A percentile compares a stretch with the other conserved stretches of the same genome.
Conservation (phyloP, 306 rosid genomes). For the Corylus americana region DNA sequence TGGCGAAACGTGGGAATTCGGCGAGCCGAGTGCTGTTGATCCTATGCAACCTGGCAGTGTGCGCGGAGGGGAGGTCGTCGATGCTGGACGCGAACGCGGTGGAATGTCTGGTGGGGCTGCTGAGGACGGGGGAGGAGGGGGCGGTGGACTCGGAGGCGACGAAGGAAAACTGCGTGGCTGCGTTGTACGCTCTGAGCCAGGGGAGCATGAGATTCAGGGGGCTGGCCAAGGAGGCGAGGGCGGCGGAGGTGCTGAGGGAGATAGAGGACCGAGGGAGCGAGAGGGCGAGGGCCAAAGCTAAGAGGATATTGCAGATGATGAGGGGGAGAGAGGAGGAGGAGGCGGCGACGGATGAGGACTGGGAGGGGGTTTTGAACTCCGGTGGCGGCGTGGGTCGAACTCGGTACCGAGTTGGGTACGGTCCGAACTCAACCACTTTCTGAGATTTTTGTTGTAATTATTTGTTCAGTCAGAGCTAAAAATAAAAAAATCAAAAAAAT, state of each 20-base stretch:
- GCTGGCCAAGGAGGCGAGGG: slow-evolving; percentile 79
- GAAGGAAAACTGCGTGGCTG: slow-evolving; percentile 86
- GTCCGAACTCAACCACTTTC: slow-evolving; percentile 54
- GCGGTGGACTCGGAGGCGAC: slow-evolving; percentile 67
- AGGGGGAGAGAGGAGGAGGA: slow-evolving; percentile 48
- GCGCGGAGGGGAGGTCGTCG: slow-evolving; percentile 68
- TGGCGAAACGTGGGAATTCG: slow-evolving; percentile 42
- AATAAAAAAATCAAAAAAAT: neutral
- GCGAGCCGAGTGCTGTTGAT: slow-evolving; percentile 63
- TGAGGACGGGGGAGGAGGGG: slow-evolving; percentile 43
- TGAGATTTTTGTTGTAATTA: slow-evolving; percentile 35
- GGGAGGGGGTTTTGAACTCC: slow-evolving; percentile 32
- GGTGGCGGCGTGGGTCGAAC: slow-evolving; percentile 38
- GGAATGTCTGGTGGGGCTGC: slow-evolving; percentile 54
- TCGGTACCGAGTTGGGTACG: slow-evolving; percentile 44
- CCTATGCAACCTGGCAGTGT: slow-evolving; percentile 69
- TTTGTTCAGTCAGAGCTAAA: slow-evolving; percentile 15
- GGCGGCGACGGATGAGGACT: slow-evolving; percentile 27
- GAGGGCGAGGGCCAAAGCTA: slow-evolving; percentile 81
- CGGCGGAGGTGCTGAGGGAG: slow-evolving; percentile 68
- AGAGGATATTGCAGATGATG: slow-evolving; percentile 65
- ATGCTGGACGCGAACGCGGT: slow-evolving; percentile 84
- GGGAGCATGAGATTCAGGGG: slow-evolving; percentile 82
- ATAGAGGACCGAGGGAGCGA: slow-evolving; percentile 77
- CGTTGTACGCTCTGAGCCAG: slow-evolving; percentile 72